A percentile compares a stretch with the other conserved stretches of the same genome.
phyloP scores from a whole-genome alignment of 345 rosid species.

The Raphanus raphanistrum region DNA sequence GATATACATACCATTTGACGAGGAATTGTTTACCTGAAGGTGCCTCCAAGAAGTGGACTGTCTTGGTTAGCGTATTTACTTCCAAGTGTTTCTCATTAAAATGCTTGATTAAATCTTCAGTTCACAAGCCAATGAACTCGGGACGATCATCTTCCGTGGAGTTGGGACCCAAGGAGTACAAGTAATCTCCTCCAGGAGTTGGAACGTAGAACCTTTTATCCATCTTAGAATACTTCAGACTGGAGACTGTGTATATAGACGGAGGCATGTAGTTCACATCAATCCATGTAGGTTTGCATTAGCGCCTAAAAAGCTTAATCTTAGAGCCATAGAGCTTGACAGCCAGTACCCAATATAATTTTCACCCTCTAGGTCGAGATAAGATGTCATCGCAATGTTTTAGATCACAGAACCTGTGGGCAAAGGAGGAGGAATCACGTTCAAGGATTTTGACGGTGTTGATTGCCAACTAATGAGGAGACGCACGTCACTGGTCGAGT shows the following conservation, averaged over 20 bases:
- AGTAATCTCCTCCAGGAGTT: neutral
- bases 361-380: constrained; percentile 1
- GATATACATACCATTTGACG: neutral
- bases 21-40: constrained; percentile 9
- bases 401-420: neutral
- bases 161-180: neutral
- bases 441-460: neutral
- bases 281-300: neutral
- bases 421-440: neutral
- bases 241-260: neutral
- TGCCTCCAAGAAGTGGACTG: neutral
- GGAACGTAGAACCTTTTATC: neutral
- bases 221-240: constrained; percentile 1
- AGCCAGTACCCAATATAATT: neutral
- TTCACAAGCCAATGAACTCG: neutral
- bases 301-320: constrained; percentile 6
- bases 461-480: too few species aligned
- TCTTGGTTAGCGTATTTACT: neutral
- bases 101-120: neutral
- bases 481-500: too few species aligned
- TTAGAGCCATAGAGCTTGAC: constrained; percentile 4
- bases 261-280: too few species aligned
- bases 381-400: constrained; percentile 8
- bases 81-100: neutral
- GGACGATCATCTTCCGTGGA: too few species aligned